These are phyloP conservation scores for Selaginella moellendorffii DNA, from an alignment of 75 land plant genomes.

Conservation along the genomic window DNA sequence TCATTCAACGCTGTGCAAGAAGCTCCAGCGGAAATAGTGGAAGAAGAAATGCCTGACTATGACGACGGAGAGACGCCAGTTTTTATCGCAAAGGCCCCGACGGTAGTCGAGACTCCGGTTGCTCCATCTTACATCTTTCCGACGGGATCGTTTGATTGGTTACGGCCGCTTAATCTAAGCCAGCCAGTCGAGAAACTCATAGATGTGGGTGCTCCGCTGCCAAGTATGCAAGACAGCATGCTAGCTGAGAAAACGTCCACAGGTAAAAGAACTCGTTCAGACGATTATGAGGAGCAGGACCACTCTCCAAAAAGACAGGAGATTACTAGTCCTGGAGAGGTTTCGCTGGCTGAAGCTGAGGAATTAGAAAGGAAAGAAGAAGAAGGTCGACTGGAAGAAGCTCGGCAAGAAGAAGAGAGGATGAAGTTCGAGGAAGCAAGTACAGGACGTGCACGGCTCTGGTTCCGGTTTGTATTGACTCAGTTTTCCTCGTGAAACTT, in stretches of 20 bases:
- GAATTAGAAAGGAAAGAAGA: background rate
- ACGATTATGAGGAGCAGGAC: background rate
- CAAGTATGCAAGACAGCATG: background rate
- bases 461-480: background rate
- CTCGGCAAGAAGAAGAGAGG: background rate
- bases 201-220: background rate
- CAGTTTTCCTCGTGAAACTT: too few relatives aligned
- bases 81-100: background rate
- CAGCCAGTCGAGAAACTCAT: background rate
- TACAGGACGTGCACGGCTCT: background rate
- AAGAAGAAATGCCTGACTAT: slow-evolving; percentile 55
- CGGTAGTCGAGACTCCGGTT: too few relatives aligned
- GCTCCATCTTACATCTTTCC: background rate
- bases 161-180: background rate
- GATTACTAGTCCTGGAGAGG: background rate
- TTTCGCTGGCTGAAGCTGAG: background rate
- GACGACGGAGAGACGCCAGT: slow-evolving; percentile 21
- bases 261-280: background rate
- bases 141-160: background rate
- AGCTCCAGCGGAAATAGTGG: slow-evolving; percentile 13
- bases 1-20: slow-evolving; percentile 1
- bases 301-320: background rate
- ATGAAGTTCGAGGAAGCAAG: background rate
- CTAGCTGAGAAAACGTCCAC: background rate
- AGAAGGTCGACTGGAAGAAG: too few relatives aligned